Evolutionary conservation across 805 yeast genomes (phyloP).

Genomic region (Candida manassasensis): DNA sequence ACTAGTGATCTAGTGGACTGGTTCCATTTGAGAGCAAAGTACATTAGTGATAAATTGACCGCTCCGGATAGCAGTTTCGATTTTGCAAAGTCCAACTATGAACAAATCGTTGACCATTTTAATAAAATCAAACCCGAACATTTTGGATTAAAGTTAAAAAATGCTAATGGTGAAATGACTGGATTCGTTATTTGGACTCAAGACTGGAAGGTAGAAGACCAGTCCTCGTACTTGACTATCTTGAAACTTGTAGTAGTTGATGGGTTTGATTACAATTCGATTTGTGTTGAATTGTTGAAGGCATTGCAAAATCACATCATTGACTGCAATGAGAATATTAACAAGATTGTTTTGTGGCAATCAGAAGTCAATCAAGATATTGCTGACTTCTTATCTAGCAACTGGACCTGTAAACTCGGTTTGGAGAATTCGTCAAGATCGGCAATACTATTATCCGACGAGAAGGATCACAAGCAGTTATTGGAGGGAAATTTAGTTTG

Average conservation of each 20-base stretch:
- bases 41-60: constrained; percentile 18
- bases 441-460: constrained; percentile 27
- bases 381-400: constrained; percentile 12
- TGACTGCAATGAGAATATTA: constrained; percentile 4
- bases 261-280: constrained; percentile 13
- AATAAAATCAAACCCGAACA: constrained; percentile 21
- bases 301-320: constrained; percentile 9
- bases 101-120: constrained; percentile 18
- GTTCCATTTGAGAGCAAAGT: constrained; percentile 40
- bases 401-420: constrained; percentile 16
- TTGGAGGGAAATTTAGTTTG: constrained; percentile 26
- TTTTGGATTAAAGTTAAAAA: constrained; percentile 27
- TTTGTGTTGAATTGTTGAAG: constrained; percentile 11
- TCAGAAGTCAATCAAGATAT: constrained; percentile 21
- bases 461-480: constrained; percentile 21
- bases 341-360: constrained; percentile 31
- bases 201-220: constrained; percentile 23
- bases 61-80: constrained; percentile 15
- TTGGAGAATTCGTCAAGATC: constrained; percentile 32
- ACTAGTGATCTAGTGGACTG: constrained; percentile 28
- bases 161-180: constrained; percentile 13
- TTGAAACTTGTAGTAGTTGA: constrained; percentile 23
- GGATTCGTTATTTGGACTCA: constrained; percentile 39
- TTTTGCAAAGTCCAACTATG: constrained; percentile 15
- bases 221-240: constrained; percentile 20